Percentiles rank a stretch among this genome's conserved stretches.
Conservation (phyloP, 2,329 filamentous ascomycete genomes). For the Ilyonectria destructans region DNA sequence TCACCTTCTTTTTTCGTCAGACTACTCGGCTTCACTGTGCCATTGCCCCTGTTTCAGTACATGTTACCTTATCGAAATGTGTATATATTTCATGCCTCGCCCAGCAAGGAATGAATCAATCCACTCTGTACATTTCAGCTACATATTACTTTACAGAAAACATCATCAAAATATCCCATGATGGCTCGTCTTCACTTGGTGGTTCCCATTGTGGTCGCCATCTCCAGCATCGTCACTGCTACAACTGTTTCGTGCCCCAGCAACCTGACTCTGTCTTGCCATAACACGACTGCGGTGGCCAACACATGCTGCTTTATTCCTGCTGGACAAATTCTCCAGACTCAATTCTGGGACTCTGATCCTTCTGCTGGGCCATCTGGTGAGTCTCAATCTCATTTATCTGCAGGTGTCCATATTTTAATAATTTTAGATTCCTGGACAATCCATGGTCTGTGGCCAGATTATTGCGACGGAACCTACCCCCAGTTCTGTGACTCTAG, state of each 20-base stretch:
- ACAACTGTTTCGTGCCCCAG: constrained; percentile 38
- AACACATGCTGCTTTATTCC: constrained; percentile 83
- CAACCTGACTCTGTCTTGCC: constrained; percentile 61
- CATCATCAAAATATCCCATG: background rate
- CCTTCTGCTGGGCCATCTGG: constrained; percentile 73
- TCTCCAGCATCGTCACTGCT: constrained; percentile 28
- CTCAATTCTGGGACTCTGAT: constrained; percentile 84
- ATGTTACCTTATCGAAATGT: background rate
- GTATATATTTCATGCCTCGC: constrained; percentile 12
- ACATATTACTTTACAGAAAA: background rate
- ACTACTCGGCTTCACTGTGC: constrained; percentile 9
- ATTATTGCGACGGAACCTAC: constrained; percentile 80
- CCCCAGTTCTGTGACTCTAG: constrained; percentile 76
- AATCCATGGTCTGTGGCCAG: constrained; percentile 79
- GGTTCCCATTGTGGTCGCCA: constrained; percentile 31
- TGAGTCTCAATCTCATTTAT: background rate
- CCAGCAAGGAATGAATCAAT: background rate
- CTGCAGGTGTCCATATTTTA: background rate
- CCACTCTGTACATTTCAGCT: background rate
- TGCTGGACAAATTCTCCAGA: constrained; percentile 80
- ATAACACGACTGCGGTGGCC: constrained; percentile 72
- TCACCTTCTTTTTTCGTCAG: constrained; percentile 41
- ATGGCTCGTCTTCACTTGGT: constrained; percentile 34
- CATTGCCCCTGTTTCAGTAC: constrained; percentile 8
- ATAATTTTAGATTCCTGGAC: constrained; percentile 75